Conservation (phyloP, 1,139 yeast species). For the Kodamaea plutei region DNA sequence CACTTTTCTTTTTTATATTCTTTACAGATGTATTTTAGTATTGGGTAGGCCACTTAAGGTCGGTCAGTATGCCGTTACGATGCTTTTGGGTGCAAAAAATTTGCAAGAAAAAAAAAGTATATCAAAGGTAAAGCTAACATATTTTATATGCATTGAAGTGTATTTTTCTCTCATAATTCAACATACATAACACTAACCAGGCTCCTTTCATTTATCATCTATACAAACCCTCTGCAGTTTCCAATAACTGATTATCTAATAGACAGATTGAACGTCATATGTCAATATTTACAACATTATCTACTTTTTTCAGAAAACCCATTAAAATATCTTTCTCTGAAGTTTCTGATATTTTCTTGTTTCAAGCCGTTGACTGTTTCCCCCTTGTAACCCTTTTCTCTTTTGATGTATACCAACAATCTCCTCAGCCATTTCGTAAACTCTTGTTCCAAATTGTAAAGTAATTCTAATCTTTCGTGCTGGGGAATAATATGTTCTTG, state of each 20-base stretch:
- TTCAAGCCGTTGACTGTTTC: slow-evolving; percentile 45
- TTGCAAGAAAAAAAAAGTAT: too few species aligned
- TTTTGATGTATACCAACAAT: slow-evolving; percentile 71
- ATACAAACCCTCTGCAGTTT: neutral
- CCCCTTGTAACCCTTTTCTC: slow-evolving; percentile 58
- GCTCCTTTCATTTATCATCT: too few species aligned
- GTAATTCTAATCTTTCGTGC: slow-evolving; percentile 66
- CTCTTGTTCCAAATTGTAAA: slow-evolving; percentile 77
- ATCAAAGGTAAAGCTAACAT: too few species aligned
- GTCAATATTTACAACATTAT: too few species aligned
- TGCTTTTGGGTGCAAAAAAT: too few species aligned
- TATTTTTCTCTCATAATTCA: too few species aligned
- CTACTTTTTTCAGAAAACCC: slow-evolving; percentile 48
- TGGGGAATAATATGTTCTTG: slow-evolving; percentile 73
- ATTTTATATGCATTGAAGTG: too few species aligned
- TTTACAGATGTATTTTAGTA: too few species aligned
- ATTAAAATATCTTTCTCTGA: slow-evolving; percentile 76
- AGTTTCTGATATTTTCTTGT: slow-evolving; percentile 46
- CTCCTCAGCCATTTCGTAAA: slow-evolving; percentile 93
- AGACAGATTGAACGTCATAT: neutral
- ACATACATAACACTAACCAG: too few species aligned
- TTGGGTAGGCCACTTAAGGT: too few species aligned
- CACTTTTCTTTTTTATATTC: too few species aligned
- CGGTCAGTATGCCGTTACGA: too few species aligned
- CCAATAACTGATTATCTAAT: neutral